Conservation (phyloP, 75 land plant species). For the Pinus tabuliformis region DNA sequence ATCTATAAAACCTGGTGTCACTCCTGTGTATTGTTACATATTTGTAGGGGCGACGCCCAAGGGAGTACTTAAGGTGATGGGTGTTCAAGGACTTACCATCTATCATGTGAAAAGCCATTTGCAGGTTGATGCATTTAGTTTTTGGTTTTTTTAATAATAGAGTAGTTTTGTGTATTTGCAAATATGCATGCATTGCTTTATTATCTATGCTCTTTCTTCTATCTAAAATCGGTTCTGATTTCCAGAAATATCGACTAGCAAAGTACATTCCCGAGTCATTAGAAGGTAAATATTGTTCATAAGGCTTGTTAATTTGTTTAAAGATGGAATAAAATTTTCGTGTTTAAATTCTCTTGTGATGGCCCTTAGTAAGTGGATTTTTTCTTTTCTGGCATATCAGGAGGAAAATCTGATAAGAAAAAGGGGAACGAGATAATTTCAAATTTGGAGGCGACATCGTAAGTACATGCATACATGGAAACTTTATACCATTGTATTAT, state of each 20-base stretch:
- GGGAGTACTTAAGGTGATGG: slow-evolving; percentile 27
- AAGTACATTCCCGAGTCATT: slow-evolving; percentile 49
- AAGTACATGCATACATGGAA: slow-evolving; percentile 1
- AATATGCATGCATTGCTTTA: not conserved
- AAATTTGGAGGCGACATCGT: slow-evolving; percentile 10
- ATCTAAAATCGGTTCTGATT: not conserved
- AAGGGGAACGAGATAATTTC: slow-evolving; percentile 4
- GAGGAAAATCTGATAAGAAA: slow-evolving; percentile 12
- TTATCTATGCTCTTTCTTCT: not conserved
- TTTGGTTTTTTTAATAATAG: not conserved
- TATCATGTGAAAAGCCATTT: slow-evolving; percentile 31
- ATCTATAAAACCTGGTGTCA: not conserved
- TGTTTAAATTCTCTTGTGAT: not conserved
- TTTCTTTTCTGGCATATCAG: not conserved
- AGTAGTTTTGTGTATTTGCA: not conserved
- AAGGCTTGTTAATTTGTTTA: not conserved
- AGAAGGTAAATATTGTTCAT: slow-evolving; percentile 41
- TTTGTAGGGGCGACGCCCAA: slow-evolving; percentile 21
- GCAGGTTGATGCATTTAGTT: slow-evolving; percentile 13
- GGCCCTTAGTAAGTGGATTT: not conserved
- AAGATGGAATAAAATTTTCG: too few species aligned
- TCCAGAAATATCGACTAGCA: slow-evolving; percentile 72
- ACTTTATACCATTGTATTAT: not conserved
- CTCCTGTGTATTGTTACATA: not conserved
- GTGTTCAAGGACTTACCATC: slow-evolving; percentile 28